Evolutionary conservation across 768 basidiomycete species (phyloP), one percentile per base, ranked within the genome.

Genomic region (Auricularia cornea): DNA sequence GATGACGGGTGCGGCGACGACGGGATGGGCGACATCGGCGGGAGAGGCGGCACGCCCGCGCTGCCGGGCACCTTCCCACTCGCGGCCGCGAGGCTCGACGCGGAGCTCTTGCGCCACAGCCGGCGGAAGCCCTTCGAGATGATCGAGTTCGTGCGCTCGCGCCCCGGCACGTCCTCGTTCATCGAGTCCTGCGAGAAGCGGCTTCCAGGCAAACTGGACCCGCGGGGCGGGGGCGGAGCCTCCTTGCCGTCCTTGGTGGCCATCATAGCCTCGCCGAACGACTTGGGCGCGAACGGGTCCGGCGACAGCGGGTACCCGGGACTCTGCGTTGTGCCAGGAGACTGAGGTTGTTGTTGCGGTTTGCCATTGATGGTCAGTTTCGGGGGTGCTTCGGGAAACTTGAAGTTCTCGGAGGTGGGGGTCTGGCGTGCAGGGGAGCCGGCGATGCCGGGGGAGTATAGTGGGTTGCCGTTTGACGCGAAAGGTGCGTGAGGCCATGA

Each of bases 291-390:
- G 69, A 92, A 92, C 30, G 90, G 90, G 74, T 92, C 90, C 8
- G 90, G 88, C 11, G 89, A 89, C n/a, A 91, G 77, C 41, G 91
- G 91, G 62, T 92, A 88, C n/a, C 87, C 70, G 26, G 88, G 87
- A 1, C 86, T 85, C 18, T 61, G 38, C 28, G 62, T 32, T n/a
- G 60, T 12, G 2, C 26, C 8, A 10, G 26, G 54, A 14, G 54
- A 28, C 20, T 57, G 54, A 4, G 28, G 18, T 8, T 14, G 14
- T 16, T 30, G 18, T 28, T 16, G 54, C 54, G 16, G 54, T 26
- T 57, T 57, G 26, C 54, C 54, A 26, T 57, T 57, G 54, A 57
- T 57, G 54, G 54, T 57, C 18, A 57, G 54, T 26, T 57, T 57
- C 18, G 54, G 54, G 8, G 54, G 54, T 8, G 54, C 54, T 16